Conservation (phyloP, 2,329 filamentous ascomycete genomes). For the Xylaria arbuscula region DNA sequence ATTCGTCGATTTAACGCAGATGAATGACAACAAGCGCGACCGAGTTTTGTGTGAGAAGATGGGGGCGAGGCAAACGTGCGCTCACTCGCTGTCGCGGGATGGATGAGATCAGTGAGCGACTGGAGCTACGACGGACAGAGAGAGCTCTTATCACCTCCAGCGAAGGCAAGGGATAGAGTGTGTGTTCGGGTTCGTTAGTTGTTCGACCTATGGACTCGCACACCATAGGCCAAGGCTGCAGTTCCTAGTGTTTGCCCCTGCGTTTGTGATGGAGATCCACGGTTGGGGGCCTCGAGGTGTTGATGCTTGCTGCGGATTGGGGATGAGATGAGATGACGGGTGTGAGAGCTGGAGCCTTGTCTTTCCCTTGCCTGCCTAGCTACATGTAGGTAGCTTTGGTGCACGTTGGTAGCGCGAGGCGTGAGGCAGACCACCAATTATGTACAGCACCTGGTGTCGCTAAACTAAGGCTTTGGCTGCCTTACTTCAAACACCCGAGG, state of each 20-base stretch:
- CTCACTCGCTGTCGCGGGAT: too few relatives aligned
- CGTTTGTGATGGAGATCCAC: constrained; percentile 3
- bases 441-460: neutral
- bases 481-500: neutral
- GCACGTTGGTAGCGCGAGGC: neutral
- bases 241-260: constrained; percentile 15
- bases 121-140: constrained; percentile 5
- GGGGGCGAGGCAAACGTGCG: too few relatives aligned
- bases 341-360: constrained; percentile 20
- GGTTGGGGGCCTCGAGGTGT: constrained; percentile 16
- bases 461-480: neutral
- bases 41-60: too few relatives aligned
- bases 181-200: neutral
- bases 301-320: neutral
- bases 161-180: neutral
- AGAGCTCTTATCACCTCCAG: neutral
- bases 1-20: constrained; percentile 1
- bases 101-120: too few relatives aligned
- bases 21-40: neutral
- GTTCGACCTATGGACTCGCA: neutral
- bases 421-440: neutral
- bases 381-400: neutral
- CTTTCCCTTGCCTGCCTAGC: neutral
- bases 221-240: constrained; percentile 8
- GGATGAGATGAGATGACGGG: constrained; percentile 11